phyloP scores from a whole-genome alignment of 495 filamentous ascomycete genomes.

The Clavariopsis aquatica region DNA sequence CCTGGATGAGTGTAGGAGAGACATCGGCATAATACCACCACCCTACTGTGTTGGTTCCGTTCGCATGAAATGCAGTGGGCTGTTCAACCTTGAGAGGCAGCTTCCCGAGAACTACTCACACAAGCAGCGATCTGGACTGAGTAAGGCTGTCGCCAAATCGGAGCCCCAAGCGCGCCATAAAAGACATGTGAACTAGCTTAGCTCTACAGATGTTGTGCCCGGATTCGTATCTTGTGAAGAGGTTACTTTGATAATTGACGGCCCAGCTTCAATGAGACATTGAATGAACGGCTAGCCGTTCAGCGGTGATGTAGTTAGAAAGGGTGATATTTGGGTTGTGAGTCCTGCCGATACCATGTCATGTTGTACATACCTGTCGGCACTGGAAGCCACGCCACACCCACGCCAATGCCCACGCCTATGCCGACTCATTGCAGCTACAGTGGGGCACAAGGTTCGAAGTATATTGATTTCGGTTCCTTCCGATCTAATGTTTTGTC shows the following conservation, averaged over 20 bases:
- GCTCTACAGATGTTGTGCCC: neutral
- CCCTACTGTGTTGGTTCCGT: constrained; percentile 1
- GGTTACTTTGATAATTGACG: neutral
- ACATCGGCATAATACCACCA: neutral
- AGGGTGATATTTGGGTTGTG: neutral
- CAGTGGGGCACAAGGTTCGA: neutral
- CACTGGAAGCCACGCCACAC: neutral
- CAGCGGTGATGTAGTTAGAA: neutral
- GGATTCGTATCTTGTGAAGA: neutral
- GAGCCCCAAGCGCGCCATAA: neutral
- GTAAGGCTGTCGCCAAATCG: constrained; percentile 12
- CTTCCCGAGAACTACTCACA: neutral
- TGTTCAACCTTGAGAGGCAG: constrained; percentile 5
- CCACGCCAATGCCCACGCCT: too few species aligned
- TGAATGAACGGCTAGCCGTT: neutral
- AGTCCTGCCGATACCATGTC: neutral
- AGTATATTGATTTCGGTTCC: neutral
- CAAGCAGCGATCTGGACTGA: constrained; percentile 4
- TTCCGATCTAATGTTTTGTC: neutral
- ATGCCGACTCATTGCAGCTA: neutral
- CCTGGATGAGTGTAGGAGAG: neutral
- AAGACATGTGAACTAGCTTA: neutral
- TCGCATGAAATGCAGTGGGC: constrained; percentile 6
- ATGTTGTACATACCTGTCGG: neutral
- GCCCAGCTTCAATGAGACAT: neutral